A percentile compares a stretch with the other conserved stretches of the same genome.
Evolutionary conservation across 306 rosid genomes (phyloP).

Genomic region (Fragaria vesca): DNA sequence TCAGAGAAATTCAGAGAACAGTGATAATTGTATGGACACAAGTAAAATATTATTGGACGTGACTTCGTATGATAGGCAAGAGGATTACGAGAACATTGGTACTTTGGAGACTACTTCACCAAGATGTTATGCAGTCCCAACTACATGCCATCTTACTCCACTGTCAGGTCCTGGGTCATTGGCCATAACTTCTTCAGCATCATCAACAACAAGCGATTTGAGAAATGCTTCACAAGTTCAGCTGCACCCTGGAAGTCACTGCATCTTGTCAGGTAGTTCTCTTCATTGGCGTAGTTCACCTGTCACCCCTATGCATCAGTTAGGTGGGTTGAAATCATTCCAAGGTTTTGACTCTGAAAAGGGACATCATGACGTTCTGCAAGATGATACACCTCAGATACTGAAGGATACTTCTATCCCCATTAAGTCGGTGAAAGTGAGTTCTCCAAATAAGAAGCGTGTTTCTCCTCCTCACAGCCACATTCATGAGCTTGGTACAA

Average conservation of each 20-base stretch:
- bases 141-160: slow-evolving; percentile 21
- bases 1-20: slow-evolving; percentile 18
- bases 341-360: slow-evolving; percentile 27
- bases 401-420: slow-evolving; percentile 47
- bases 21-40: slow-evolving; percentile 23
- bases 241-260: slow-evolving; percentile 23
- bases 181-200: slow-evolving; percentile 25
- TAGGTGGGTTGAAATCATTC: slow-evolving; percentile 27
- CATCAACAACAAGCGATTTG: slow-evolving; percentile 29
- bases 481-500: slow-evolving; percentile 36
- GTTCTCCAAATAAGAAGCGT: slow-evolving; percentile 64
- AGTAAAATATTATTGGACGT: slow-evolving; percentile 24
- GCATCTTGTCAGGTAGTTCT: slow-evolving; percentile 32
- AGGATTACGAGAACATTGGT: slow-evolving; percentile 21
- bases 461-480: slow-evolving; percentile 65
- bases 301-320: slow-evolving; percentile 37
- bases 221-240: slow-evolving; percentile 19
- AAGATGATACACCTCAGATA: slow-evolving; percentile 58
- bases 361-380: slow-evolving; percentile 37
- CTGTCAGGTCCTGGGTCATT: slow-evolving; percentile 20
- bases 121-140: slow-evolving; percentile 16
- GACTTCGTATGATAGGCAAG: slow-evolving; percentile 29
- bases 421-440: slow-evolving; percentile 39
- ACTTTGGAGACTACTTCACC: slow-evolving; percentile 28
- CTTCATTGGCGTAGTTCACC: slow-evolving; percentile 49